Base-by-base conservation (phyloP, 257 asterid genomes). In the Avicennia marina region DNA sequence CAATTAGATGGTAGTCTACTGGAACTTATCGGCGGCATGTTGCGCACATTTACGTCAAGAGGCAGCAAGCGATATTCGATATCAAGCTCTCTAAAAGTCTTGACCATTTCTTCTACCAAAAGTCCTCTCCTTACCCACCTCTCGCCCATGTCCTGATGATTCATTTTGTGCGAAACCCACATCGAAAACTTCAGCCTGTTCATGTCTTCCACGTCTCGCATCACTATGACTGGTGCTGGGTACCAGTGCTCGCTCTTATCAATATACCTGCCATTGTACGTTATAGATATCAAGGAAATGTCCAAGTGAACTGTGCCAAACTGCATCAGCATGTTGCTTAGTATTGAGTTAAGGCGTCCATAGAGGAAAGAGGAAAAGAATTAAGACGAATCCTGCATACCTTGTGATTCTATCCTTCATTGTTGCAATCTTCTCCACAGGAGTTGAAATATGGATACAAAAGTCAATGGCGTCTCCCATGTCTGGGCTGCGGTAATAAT, bases 91-190 rank as follows among this genome's bases (percentile, higher is more conserved):
- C 75, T 63, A 63, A 87, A 85, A 21, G 60, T 72, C 53, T 75
- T 83, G 20, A 90, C 60, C 94, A 87, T 79, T 64, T 90, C 95
- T 73, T 79, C 91, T 0, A 90, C 79, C 22, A 90, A 70, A 39
- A 72, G 77, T 16, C 88, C 74, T 67, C 98, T 81, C 63, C 98
- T 74, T 3, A 42, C 49, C 80, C 80, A 87, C 63, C 96, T 85
- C 76, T 90, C 95, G 2, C 95, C 94, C 96, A 90, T 90, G 69
- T 90, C 88, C 58, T 90, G 95, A 59, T 64, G 73, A 70, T 90
- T 90, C 81, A 90, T 90, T 22, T 53, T 87, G 77, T 90, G 96
- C 0, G 82, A 67, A 17, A 64, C 80, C 98, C 98, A 91, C 4
- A 81, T 31, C 0, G 98, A 85, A 76, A 86, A 85, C 72, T 75